Conservation (phyloP, 2,329 filamentous ascomycete genomes). For the Cladosporium sp. region DNA sequence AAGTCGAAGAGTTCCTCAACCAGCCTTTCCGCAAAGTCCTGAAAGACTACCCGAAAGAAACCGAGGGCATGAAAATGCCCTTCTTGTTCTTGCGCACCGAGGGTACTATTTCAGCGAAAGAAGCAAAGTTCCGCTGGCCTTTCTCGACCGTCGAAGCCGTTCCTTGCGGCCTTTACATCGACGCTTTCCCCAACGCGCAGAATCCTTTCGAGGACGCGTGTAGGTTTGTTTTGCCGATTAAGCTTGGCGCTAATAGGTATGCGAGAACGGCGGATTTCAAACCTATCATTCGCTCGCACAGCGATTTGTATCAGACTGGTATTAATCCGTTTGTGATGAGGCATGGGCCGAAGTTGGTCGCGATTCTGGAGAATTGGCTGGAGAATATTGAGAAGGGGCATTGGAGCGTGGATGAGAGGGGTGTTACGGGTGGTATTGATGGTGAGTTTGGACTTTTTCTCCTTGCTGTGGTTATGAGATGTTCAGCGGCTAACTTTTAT, state of each 20-base stretch:
- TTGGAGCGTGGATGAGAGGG: constrained; percentile 29
- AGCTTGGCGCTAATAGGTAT: constrained; percentile 27
- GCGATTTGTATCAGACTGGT: constrained; percentile 30
- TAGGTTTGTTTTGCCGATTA: constrained; percentile 29
- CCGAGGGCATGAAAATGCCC: constrained; percentile 30
- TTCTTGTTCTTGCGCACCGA: constrained; percentile 31
- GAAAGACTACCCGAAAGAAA: constrained; percentile 26
- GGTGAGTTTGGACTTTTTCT: not conserved
- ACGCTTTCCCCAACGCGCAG: constrained; percentile 30
- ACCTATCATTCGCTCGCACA: constrained; percentile 27
- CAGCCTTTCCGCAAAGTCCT: constrained; percentile 30
- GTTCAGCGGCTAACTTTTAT: not conserved
- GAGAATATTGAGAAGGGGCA: constrained; percentile 29
- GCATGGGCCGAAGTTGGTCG: constrained; percentile 31
- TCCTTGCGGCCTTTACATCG: constrained; percentile 33
- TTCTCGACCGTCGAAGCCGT: constrained; percentile 30
- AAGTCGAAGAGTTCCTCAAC: constrained; percentile 31
- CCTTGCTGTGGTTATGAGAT: not conserved
- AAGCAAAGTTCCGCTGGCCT: constrained; percentile 32
- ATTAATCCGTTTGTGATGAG: constrained; percentile 32
- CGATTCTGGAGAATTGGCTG: constrained; percentile 31
- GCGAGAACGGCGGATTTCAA: constrained; percentile 29
- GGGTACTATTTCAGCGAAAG: constrained; percentile 28
- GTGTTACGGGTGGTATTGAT: constrained; percentile 29
- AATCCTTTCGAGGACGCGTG: constrained; percentile 34